phyloP scores from a whole-genome alignment of 352 stramenopile species.

The Phytophthora pisi region DNA sequence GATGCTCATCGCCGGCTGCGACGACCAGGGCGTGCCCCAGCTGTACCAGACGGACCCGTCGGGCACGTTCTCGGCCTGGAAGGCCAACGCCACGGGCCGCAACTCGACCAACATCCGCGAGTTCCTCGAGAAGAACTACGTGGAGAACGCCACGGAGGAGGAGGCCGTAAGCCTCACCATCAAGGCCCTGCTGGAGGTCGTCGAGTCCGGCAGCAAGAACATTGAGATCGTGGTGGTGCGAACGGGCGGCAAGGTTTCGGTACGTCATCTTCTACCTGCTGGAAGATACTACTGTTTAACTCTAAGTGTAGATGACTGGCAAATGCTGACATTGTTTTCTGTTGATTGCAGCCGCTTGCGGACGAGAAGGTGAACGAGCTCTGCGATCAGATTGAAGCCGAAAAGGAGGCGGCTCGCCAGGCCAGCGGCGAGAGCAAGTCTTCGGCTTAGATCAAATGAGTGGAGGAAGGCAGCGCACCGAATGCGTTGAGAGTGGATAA shows the following conservation, averaged over 20 bases:
- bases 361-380: conserved; percentile 84
- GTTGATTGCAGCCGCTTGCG: conserved; percentile 51
- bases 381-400: conserved; percentile 80
- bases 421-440: conserved; percentile 80
- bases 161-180: conserved; percentile 93
- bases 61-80: conserved; percentile 98
- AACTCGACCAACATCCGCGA: conserved; percentile 98
- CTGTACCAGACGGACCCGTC: conserved; percentile 99
- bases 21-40: conserved; percentile 91
- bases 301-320: no score
- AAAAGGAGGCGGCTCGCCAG: conserved; percentile 82
- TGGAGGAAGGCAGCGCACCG: conserved; percentile 15
- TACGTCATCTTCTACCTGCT: conserved; percentile 27
- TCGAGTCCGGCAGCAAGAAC: conserved; percentile 98
- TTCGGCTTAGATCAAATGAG: conserved; percentile 47
- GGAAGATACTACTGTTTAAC: no score
- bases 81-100: conserved; percentile 97
- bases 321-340: conserved; percentile 3
- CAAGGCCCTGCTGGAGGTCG: conserved; percentile 97
- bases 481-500: neutral
- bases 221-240: conserved; percentile 98
- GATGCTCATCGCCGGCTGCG: conserved; percentile 96
- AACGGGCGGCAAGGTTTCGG: conserved; percentile 70
- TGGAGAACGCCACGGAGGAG: conserved; percentile 91
- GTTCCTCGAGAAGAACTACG: conserved; percentile 99